phyloP scores from a whole-genome alignment of 768 basidiomycete species.

The Leccinum barrowsii region DNA sequence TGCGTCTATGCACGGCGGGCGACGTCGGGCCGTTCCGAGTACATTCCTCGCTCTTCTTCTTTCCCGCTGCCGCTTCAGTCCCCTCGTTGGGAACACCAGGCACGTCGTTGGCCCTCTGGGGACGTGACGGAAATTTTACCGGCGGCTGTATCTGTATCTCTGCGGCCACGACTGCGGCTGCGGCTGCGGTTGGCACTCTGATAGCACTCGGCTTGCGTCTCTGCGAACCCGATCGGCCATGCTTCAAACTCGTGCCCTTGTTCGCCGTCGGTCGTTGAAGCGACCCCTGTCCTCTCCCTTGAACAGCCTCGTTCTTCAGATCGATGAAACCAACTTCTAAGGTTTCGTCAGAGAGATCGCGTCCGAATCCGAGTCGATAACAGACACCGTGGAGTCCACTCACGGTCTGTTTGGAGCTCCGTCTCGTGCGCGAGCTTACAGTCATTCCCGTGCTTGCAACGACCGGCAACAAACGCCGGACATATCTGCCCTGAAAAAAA shows the following conservation, averaged over 20 bases:
- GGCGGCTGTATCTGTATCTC: neutral
- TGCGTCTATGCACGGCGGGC: slow-evolving; percentile 20
- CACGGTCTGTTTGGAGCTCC: slow-evolving; percentile 22
- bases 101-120: neutral
- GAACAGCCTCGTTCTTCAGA: neutral
- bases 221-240: slow-evolving; percentile 6
- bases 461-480: slow-evolving; percentile 22
- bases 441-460: slow-evolving; percentile 26
- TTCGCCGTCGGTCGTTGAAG: neutral
- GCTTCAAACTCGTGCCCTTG: slow-evolving; percentile 9
- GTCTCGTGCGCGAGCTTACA: slow-evolving; percentile 33
- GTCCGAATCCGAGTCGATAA: neutral
- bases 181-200: neutral
- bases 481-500: slow-evolving; percentile 22
- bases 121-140: neutral
- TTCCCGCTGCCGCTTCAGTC: neutral
- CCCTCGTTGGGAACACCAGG: neutral
- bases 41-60: neutral
- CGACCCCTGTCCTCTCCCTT: neutral
- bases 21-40: slow-evolving; percentile 6
- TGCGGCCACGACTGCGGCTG: neutral
- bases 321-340: slow-evolving; percentile 20
- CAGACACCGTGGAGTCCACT: slow-evolving; percentile 8
- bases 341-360: neutral
- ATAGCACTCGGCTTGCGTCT: slow-evolving; percentile 2